A percentile compares a stretch with the other conserved stretches of the same genome.
These are phyloP conservation scores for Paramyrothecium roridum DNA, from an alignment of 2,329 filamentous ascomycete genomes.

Conservation along the genomic window DNA sequence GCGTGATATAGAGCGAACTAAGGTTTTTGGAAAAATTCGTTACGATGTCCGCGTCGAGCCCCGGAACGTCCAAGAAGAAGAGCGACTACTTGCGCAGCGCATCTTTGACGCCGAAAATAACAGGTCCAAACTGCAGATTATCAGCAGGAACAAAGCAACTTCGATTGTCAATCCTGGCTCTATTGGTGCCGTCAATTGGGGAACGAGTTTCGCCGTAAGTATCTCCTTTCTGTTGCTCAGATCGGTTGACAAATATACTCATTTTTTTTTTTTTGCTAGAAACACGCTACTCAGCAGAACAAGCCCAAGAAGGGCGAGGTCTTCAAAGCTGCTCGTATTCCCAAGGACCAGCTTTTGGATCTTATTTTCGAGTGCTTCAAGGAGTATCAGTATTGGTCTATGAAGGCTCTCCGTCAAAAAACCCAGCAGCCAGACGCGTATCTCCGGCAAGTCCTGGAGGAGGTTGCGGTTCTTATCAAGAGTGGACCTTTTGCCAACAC, in stretches of 20 bases:
- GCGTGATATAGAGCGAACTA: constrained; percentile 68
- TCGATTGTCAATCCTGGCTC: constrained; percentile 55
- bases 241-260: neutral
- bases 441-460: constrained; percentile 78
- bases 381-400: constrained; percentile 88
- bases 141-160: constrained; percentile 46
- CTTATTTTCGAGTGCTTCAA: constrained; percentile 80
- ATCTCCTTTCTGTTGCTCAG: too few relatives aligned
- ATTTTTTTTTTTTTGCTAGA: constrained; percentile 32
- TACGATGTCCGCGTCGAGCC: constrained; percentile 77
- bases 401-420: constrained; percentile 75
- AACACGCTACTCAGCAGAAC: constrained; percentile 44
- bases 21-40: constrained; percentile 66
- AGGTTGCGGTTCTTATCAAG: constrained; percentile 79
- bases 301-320: constrained; percentile 67
- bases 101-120: constrained; percentile 47
- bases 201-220: constrained; percentile 56
- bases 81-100: constrained; percentile 58
- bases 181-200: constrained; percentile 32
- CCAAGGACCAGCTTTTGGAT: constrained; percentile 84
- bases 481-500: constrained; percentile 81
- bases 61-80: constrained; percentile 68
- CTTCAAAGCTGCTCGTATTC: constrained; percentile 82
- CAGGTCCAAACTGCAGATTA: constrained; percentile 46
- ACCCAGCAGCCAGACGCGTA: constrained; percentile 91